phyloP scores from a whole-genome alignment of 2,329 filamentous ascomycete species.

The Trichoderma atrobrunneum region DNA sequence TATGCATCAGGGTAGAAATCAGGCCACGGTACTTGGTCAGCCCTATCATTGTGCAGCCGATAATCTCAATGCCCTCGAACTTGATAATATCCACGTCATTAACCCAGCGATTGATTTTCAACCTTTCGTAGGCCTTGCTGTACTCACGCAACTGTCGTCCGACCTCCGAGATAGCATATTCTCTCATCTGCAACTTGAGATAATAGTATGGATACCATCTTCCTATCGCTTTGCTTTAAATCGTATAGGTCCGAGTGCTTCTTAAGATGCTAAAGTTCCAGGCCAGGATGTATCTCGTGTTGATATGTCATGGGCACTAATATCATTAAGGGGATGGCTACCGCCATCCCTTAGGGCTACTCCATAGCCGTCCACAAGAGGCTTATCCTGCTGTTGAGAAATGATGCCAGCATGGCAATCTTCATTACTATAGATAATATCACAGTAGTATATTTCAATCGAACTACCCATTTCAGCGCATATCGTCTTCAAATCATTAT shows the following conservation, averaged over 20 bases:
- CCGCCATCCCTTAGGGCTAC: too few relatives aligned
- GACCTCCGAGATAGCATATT: not conserved
- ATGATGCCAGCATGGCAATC: not conserved
- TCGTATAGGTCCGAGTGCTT: too few relatives aligned
- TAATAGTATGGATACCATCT: too few relatives aligned
- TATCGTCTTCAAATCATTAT: not conserved
- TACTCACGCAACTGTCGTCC: not conserved
- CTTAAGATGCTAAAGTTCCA: too few relatives aligned
- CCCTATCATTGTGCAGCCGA: not conserved
- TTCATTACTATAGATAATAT: not conserved
- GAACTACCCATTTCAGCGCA: not conserved
- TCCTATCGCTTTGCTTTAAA: too few relatives aligned
- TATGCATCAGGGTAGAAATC: not conserved
- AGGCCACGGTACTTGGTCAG: not conserved
- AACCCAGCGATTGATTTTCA: not conserved
- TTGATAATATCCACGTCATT: not conserved
- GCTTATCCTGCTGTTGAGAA: not conserved
- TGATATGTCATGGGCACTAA: too few relatives aligned
- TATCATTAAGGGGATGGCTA: too few relatives aligned
- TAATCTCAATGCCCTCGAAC: too few relatives aligned
- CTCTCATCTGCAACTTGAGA: too few relatives aligned
- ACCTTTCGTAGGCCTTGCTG: not conserved
- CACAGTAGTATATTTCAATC: accelerated
- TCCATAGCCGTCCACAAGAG: too few relatives aligned
- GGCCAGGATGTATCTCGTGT: too few relatives aligned